Evolutionary conservation across 2,329 filamentous ascomycete genomes (phyloP), one percentile per base, ranked within the genome.

Genomic region (Aaosphaeria pasadenensis): DNA sequence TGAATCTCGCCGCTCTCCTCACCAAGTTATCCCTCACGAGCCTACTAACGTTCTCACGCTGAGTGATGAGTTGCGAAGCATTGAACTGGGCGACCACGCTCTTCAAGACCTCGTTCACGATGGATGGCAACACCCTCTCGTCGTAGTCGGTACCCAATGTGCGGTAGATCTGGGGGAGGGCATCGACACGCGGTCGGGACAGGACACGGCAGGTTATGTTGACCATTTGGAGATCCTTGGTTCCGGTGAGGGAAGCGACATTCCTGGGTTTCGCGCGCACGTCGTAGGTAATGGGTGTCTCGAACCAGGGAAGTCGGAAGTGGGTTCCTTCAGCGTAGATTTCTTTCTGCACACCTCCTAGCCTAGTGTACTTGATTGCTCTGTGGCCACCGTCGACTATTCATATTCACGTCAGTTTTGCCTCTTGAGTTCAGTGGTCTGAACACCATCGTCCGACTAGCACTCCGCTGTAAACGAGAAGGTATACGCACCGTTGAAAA

Each of bases 121-220:
- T 99, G 58, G 91, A 96, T 43, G 94, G 94, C 63, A 99, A 87
- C 50, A 99, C 94, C 73, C 94, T 84, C 82, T 99, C 94, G 65
- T 99, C 94, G 70, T 97, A 99, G 75, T 99, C 94, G 48, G 86
- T 86, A 46, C 94, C 94, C 33, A 99, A 82, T 1, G 94, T 99
- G 58, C 94, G 83, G 81, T 97, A 99, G 67, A 99, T 99, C 76
- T 96, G 90, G 13, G 94, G 94, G 39, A 99, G 84, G 31, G 91
- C 88, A 57, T 89, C 85, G 65, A 99, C 78, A 49, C 91, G 85
- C 48, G 94, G 94, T 62, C 91, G 82, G 50, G 92, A 96, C 45
- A 99, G 88, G 50, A 99, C 94, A 89, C 94, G 92, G 76, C 94
- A 99, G 68, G 92, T 99, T 71, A 99, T 97, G 83, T 99, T 99